Conservation (phyloP, 2,329 filamentous ascomycete species). For the Fusarium nematophilum region DNA sequence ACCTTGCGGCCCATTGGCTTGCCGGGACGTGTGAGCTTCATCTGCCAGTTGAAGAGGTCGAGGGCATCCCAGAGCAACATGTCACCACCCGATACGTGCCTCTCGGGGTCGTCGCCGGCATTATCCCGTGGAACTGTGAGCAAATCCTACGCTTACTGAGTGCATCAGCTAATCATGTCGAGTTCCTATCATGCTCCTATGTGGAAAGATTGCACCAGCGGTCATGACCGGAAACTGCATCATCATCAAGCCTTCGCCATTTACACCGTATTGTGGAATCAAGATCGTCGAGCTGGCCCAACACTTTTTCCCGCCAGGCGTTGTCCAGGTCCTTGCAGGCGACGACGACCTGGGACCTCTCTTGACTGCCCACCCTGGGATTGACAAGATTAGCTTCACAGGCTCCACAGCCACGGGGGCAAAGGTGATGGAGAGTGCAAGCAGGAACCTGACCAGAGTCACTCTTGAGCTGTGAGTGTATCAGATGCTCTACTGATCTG, state of each 20-base stretch:
- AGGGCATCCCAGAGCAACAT: no score
- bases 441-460: slow-evolving; percentile 68
- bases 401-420: slow-evolving; percentile 71
- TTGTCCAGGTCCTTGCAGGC: slow-evolving; percentile 69
- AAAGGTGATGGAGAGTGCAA: slow-evolving; percentile 66
- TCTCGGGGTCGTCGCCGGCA: no score
- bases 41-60: no score
- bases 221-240: slow-evolving; percentile 66
- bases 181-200: no score
- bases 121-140: no score
- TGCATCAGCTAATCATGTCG: no score
- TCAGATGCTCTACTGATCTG: no score
- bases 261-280: slow-evolving; percentile 66
- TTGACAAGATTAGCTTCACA: slow-evolving; percentile 73
- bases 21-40: no score
- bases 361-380: slow-evolving; percentile 66
- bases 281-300: slow-evolving; percentile 69
- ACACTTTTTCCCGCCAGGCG: slow-evolving; percentile 68
- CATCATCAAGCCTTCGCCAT: slow-evolving; percentile 67
- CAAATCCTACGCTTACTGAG: no score
- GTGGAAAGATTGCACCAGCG: slow-evolving; percentile 67
- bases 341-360: slow-evolving; percentile 69
- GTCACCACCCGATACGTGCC: no score
- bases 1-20: no score
- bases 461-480: slow-evolving; percentile 71